Evolutionary conservation across 2,329 filamentous ascomycete species (phyloP).

Genomic region (Colletotrichum camelliae): DNA sequence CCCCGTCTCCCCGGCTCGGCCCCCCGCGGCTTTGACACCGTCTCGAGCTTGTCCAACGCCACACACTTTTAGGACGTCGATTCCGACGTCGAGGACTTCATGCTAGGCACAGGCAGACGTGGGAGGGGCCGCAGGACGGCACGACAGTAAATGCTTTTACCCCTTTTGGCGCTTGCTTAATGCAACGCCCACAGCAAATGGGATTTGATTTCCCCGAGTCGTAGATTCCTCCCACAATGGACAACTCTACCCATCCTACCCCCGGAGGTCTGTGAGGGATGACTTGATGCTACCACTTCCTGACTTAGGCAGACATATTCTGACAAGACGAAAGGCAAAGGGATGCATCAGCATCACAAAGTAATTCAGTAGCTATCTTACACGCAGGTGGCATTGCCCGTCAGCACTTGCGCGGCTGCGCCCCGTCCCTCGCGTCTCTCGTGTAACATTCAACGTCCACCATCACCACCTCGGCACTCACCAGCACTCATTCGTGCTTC

Average conservation of each 20-base stretch:
- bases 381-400: neutral
- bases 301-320: neutral
- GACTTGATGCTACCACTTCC: neutral
- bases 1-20: neutral
- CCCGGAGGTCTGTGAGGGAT: neutral
- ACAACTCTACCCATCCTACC: neutral
- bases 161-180: neutral
- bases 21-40: neutral
- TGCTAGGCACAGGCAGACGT: neutral
- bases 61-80: neutral
- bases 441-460: neutral
- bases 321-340: neutral
- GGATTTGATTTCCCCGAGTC: neutral
- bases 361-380: neutral
- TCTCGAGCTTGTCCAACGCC: neutral
- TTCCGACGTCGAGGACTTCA: neutral
- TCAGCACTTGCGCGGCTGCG: neutral
- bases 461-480: neutral
- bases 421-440: neutral
- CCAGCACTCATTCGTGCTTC: neutral
- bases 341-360: neutral
- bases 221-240: neutral
- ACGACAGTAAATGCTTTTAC: neutral
- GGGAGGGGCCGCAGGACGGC: neutral
- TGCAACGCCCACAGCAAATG: neutral